phyloP scores from a whole-genome alignment of 768 basidiomycete genomes.

The Mycena vulgaris region DNA sequence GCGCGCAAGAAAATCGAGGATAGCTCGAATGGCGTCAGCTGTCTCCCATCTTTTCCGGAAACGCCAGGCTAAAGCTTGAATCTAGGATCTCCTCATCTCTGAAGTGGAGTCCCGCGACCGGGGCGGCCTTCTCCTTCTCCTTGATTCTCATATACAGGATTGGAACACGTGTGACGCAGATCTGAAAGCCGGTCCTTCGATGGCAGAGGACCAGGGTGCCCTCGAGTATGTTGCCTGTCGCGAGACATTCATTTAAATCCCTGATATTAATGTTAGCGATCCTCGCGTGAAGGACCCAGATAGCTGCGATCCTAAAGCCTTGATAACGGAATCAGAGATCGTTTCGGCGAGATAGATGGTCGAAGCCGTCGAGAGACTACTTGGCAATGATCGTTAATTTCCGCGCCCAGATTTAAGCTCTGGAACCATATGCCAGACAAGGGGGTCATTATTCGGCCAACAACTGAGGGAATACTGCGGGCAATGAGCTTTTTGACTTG shows the following conservation, averaged over 20 bases:
- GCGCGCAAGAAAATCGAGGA: conserved; percentile 4
- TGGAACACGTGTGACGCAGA: neutral
- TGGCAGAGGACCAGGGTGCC: neutral
- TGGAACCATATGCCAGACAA: conserved; percentile 9
- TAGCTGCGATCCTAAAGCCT: neutral
- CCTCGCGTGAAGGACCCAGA: too few species aligned
- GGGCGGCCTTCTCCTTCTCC: neutral
- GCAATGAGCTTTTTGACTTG: neutral
- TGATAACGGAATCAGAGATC: conserved; percentile 1
- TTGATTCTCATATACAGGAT: neutral
- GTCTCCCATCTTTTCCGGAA: conserved; percentile 7
- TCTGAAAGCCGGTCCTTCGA: neutral
- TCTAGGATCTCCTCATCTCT: neutral
- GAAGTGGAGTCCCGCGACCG: neutral
- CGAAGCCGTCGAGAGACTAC: neutral
- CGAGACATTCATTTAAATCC: too few species aligned
- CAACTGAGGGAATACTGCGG: conserved; percentile 12
- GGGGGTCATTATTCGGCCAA: neutral
- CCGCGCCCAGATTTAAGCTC: conserved; percentile 18
- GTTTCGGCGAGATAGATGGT: conserved; percentile 2
- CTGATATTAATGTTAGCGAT: too few species aligned
- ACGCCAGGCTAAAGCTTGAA: neutral
- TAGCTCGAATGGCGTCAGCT: conserved; percentile 13
- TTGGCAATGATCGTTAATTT: neutral
- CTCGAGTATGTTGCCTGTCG: too few species aligned